Evolutionary conservation across 495 filamentous ascomycete species (phyloP).

Genomic region (Hamigera avellanea): DNA sequence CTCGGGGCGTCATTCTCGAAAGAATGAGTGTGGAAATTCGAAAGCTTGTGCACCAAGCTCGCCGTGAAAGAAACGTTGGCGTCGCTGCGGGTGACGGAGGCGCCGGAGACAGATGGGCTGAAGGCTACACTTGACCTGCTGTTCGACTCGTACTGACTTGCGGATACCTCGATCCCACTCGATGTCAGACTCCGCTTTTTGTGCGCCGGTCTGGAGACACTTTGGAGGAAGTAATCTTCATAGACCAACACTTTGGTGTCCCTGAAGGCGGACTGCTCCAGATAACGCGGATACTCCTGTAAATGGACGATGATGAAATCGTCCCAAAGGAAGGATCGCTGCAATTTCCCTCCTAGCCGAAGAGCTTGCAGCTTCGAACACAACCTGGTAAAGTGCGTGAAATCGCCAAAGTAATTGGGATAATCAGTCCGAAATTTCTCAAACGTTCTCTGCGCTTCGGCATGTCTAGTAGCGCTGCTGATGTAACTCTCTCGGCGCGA

Average conservation of each 20-base stretch:
- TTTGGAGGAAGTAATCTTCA: conserved; percentile 21
- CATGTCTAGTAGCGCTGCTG: conserved; percentile 7
- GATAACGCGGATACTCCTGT: conserved; percentile 24
- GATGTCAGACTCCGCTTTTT: conserved; percentile 27
- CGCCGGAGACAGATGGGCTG: conserved; percentile 1
- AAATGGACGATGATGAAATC: conserved; percentile 49
- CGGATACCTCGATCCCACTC: conserved; percentile 15
- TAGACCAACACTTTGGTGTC: conserved; percentile 15
- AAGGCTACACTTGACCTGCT: not conserved
- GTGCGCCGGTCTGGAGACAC: conserved; percentile 16
- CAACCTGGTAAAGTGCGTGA: conserved; percentile 39
- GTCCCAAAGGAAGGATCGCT: conserved; percentile 48
- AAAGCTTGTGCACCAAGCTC: conserved; percentile 18
- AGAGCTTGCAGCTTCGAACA: conserved; percentile 44
- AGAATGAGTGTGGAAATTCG: conserved; percentile 18
- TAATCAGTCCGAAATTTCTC: conserved; percentile 45
- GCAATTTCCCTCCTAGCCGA: conserved; percentile 22
- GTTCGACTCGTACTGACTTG: conserved; percentile 11
- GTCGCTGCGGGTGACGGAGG: not conserved
- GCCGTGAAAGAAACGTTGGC: conserved; percentile 15
- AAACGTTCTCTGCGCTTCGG: conserved; percentile 23
- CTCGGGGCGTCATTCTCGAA: conserved; percentile 7
- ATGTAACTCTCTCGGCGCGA: conserved; percentile 17
- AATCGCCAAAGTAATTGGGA: conserved; percentile 41
- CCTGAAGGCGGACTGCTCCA: conserved; percentile 11